A percentile compares a stretch with the other conserved stretches of the same genome.
Conservation (phyloP, 208 protist species). For the Angomonas deanei region DNA sequence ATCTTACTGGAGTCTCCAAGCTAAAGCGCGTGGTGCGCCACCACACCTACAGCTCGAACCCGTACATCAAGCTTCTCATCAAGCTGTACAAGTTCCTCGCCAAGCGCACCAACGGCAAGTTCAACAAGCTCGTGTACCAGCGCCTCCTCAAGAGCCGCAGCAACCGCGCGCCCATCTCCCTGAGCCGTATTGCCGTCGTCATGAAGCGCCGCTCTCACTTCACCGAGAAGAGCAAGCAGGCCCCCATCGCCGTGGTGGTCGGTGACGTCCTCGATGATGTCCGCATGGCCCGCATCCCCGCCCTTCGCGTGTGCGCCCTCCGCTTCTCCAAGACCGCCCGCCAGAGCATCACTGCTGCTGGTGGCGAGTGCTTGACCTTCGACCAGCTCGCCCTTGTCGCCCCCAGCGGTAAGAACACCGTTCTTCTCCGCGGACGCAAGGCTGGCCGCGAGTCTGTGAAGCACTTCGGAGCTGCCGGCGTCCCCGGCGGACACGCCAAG, state of each 20-base stretch:
- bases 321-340: constrained; percentile 98
- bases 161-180: constrained; percentile 96
- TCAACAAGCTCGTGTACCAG: constrained; percentile 98
- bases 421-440: constrained; percentile 96
- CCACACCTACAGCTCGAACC: constrained; percentile 94
- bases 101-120: constrained; percentile 96
- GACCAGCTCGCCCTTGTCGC: constrained; percentile 95
- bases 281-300: constrained; percentile 94
- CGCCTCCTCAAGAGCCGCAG: constrained; percentile 94
- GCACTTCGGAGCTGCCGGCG: constrained; percentile 98
- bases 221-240: constrained; percentile 71
- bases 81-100: constrained; percentile 99
- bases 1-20: constrained; percentile 88
- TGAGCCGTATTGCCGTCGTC: constrained; percentile 93
- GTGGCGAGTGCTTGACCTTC: constrained; percentile 99
- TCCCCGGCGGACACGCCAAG: constrained; percentile 88
- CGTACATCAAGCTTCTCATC: constrained; percentile 97
- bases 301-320: constrained; percentile 97
- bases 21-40: constrained; percentile 90
- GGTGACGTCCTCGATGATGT: constrained; percentile 99
- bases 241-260: constrained; percentile 97
- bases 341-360: constrained; percentile 97
- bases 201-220: constrained; percentile 89
- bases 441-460: constrained; percentile 95
- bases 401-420: constrained; percentile 96